Evolutionary conservation across 345 rosid genomes (phyloP).

Genomic region (Turritis glabra): DNA sequence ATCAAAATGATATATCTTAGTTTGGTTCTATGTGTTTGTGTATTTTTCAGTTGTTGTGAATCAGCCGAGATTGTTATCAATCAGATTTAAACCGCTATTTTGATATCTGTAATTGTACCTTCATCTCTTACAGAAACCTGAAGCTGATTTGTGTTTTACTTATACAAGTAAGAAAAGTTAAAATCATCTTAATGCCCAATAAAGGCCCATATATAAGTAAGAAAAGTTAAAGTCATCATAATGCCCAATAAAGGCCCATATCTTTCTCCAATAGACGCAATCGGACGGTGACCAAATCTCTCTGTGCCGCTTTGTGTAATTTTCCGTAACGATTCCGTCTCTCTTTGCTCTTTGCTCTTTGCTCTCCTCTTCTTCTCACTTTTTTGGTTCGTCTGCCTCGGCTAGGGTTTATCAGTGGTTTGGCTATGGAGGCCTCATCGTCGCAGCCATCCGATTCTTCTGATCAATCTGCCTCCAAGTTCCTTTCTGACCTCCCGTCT

Average conservation of each 20-base stretch:
- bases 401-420: constrained; percentile 45
- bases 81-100: not conserved
- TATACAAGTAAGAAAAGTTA: too few species aligned
- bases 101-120: not conserved
- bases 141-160: too few species aligned
- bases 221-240: not conserved
- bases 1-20: too few species aligned
- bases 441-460: constrained; percentile 48
- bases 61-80: too few species aligned
- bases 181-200: not conserved
- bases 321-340: not conserved
- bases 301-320: not conserved
- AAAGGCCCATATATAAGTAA: constrained; percentile 32
- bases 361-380: not conserved
- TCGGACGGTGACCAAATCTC: not conserved
- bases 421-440: constrained; percentile 63
- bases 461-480: constrained; percentile 44
- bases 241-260: constrained; percentile 22
- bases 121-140: not conserved
- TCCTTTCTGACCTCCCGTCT: constrained; percentile 80
- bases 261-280: not conserved
- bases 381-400: not conserved
- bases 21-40: not conserved
- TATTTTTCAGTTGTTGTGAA: too few species aligned
- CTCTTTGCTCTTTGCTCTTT: not conserved